Base-by-base conservation (phyloP, 352 stramenopile genomes). In the Phytophthora sojae region DNA sequence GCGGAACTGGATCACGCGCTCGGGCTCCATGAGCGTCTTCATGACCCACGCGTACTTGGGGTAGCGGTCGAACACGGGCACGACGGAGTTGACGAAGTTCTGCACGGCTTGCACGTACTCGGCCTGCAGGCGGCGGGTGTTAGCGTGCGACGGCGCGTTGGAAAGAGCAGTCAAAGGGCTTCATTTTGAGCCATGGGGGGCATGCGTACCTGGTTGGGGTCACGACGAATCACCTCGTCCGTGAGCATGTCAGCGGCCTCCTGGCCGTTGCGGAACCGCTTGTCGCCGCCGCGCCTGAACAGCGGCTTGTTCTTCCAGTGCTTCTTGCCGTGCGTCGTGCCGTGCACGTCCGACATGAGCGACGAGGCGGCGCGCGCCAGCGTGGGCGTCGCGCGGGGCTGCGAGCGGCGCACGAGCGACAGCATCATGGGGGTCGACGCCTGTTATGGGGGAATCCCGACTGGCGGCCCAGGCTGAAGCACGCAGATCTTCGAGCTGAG, bases 251-350 rank as follows among this genome's bases (percentile, higher is more conserved):
- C 95, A 54, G 95, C 94, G 37, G 97, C 97, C 72, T 99, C 96
- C 51, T 97, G 85, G 19, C 97, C 97, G 37, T 97, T 99, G 71
- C 97, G 97, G 85, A 99, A 98, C 45, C 90, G 86, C 64, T 98
- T 97, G 82, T 99, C 97, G 57, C 97, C 96, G 59, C 98, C 94
- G 66, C 96, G 95, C 52, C 96, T 92, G 81, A 99, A 99, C 7
- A 99, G 88, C 37, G 97, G 97, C 76, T 99, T 98, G 86, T 98
- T 99, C 69, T 97, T 94, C 96, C 96, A 99, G 61, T 94, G 85
- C 74, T 96, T 96, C 75, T 94, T 93, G 77, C 89, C 89, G 77
- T 96, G 89, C 6, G 83, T 94, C 44, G 89, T 96, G 63, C 89
- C 89, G 74, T 96, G 89, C 11, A 96, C 89, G 71, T 96, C 89